Conservation (phyloP, 352 stramenopile genomes). For the Phytopythium chamaehyphon region DNA sequence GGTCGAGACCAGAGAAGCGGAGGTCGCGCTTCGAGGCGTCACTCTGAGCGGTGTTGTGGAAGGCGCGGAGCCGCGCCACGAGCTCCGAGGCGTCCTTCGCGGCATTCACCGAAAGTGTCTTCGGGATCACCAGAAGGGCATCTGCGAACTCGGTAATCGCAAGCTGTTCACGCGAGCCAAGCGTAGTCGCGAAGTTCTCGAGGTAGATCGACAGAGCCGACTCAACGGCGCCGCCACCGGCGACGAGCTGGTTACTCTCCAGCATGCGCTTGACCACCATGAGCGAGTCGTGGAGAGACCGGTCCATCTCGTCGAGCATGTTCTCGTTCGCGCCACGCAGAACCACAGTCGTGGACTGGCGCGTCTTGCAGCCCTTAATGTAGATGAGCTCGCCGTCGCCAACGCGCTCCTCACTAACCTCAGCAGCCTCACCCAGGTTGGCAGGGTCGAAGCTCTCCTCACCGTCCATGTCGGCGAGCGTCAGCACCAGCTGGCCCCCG, state of each 20-base stretch:
- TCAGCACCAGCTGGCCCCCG: conserved; percentile 95
- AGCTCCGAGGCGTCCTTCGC: conserved; percentile 99
- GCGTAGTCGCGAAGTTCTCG: conserved; percentile 96
- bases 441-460: conserved; percentile 95
- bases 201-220: conserved; percentile 97
- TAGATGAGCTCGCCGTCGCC: conserved; percentile 99
- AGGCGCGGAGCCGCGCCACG: conserved; percentile 94
- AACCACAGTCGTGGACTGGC: conserved; percentile 95
- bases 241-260: conserved; percentile 98
- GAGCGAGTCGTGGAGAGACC: conserved; percentile 97
- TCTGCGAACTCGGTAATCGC: conserved; percentile 99
- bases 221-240: conserved; percentile 97
- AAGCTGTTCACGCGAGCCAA: conserved; percentile 97
- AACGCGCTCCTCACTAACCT: conserved; percentile 95
- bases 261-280: conserved; percentile 99
- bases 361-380: conserved; percentile 95
- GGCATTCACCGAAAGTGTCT: conserved; percentile 98
- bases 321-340: conserved; percentile 99
- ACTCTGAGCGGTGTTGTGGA: conserved; percentile 96
- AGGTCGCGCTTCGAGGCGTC: conserved; percentile 71
- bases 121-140: conserved; percentile 97
- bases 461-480: conserved; percentile 98
- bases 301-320: conserved; percentile 99
- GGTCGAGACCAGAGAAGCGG: conserved; percentile 93
- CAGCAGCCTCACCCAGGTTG: conserved; percentile 90